Base-by-base conservation (phyloP, 2,329 filamentous ascomycete species). In the Penicillium paneum region DNA sequence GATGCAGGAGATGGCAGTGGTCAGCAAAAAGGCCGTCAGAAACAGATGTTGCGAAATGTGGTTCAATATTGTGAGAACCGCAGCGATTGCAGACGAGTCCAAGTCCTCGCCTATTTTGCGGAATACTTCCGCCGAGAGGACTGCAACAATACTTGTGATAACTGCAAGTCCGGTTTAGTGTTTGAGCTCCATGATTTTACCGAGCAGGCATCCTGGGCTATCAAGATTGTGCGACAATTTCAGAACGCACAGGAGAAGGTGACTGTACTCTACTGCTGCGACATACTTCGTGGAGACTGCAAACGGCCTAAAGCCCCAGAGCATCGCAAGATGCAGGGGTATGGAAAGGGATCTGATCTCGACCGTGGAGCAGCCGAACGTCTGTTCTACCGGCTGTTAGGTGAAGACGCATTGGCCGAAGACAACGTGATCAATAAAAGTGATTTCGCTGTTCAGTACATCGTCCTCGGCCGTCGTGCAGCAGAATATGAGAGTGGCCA, bases 71-170 rank as follows among this genome's bases (percentile, higher is more conserved):
- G 92, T 71, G 90, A 97, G 67, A 97, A 97, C 72, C 83, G 83
- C 64, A 86, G 83, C 51, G 91, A 96, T 64, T 99, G 94, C 70
- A 87, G 94, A 58, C 83, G 94, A 56, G 87, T 89, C 1, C 90
- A 96, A 71, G 87, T 99, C 15, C 83, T 99, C 32, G 83, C 83
- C n/a, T 99, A 99, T 72, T 99, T 99, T 77, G 91, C 88, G 54
- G 95, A 99, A 72, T 79, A 80, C 1, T 99, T 97, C 69, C 77
- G 83, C 48, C 78, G 80, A 35, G 81, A 83, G 12, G 81, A 90
- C 48, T 99, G 94, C 73, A 78, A 84, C 45, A 79, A 82, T 47
- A 82, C 81, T 1, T 99, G 94, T 72, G 95, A 99, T 76, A 97
- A 96, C 69, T 99, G 94, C 79, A 84, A 81, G 60, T 89, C 86